Percentiles rank a stretch among this genome's conserved stretches.
Evolutionary conservation across 208 protist species (phyloP).

Genomic region (Leptomonas seymouri): DNA sequence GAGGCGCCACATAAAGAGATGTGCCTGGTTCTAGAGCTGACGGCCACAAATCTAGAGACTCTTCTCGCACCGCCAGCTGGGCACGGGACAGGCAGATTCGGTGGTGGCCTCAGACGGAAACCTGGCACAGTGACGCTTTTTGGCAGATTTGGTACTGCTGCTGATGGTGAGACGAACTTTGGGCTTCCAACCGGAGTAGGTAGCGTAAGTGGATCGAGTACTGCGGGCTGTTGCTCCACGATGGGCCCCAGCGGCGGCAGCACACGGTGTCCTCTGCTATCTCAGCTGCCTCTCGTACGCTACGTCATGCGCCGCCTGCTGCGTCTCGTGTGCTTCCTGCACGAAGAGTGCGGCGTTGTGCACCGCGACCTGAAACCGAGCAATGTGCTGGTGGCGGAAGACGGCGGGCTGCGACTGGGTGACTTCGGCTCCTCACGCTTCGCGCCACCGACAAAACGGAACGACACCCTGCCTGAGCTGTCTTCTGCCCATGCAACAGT

Average conservation of each 20-base stretch:
- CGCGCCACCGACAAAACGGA: conserved; percentile 10
- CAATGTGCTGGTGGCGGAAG: conserved; percentile 77
- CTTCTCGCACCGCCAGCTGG: conserved; percentile 27
- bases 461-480: neutral
- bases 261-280: conserved; percentile 33
- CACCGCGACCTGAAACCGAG: conserved; percentile 91
- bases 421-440: conserved; percentile 91
- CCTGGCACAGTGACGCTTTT: conserved; percentile 23
- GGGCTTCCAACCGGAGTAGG: neutral
- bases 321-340: conserved; percentile 65
- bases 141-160: neutral
- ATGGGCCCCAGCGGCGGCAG: neutral
- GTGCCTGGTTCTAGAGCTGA: conserved; percentile 83
- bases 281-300: conserved; percentile 53
- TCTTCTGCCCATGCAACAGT: neutral
- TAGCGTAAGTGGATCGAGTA: neutral
- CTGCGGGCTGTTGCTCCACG: neutral
- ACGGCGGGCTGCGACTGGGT: conserved; percentile 74
- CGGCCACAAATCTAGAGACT: conserved; percentile 64
- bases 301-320: conserved; percentile 81
- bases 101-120: conserved; percentile 12
- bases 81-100: conserved; percentile 2
- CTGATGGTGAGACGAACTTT: neutral
- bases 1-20: conserved; percentile 82
- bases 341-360: conserved; percentile 72